These are phyloP conservation scores for Diplodia sapinea DNA, from an alignment of 2,329 filamentous ascomycete genomes.

Conservation along the genomic window DNA sequence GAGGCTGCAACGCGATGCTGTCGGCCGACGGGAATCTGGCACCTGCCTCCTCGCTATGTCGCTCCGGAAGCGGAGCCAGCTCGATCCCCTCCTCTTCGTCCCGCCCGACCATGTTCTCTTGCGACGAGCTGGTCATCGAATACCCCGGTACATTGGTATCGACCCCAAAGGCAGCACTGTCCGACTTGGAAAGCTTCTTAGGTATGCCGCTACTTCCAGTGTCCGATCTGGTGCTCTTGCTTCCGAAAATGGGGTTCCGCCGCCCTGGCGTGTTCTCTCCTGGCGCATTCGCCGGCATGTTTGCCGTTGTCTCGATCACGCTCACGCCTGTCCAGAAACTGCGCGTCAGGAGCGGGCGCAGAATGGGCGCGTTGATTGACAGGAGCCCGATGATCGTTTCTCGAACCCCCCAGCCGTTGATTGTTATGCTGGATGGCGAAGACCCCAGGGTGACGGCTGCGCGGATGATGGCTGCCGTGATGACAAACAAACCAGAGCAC, in stretches of 20 bases:
- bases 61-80: slow-evolving; percentile 5
- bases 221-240: slow-evolving; percentile 12
- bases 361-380: slow-evolving; percentile 47
- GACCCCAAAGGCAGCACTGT: slow-evolving; percentile 17
- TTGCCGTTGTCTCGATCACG: neutral
- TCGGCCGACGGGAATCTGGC: too few species aligned
- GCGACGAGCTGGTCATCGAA: slow-evolving; percentile 1
- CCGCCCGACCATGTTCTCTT: slow-evolving; percentile 5
- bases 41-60: neutral
- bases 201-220: neutral
- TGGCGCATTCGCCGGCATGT: neutral
- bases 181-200: slow-evolving; percentile 5
- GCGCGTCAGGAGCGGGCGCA: slow-evolving; percentile 41
- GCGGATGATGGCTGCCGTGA: slow-evolving; percentile 45
- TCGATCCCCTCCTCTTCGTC: slow-evolving; percentile 12
- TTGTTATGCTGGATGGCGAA: slow-evolving; percentile 41
- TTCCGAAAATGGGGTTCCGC: neutral
- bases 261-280: neutral
- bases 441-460: slow-evolving; percentile 41
- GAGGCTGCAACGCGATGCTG: neutral
- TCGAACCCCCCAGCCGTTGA: slow-evolving; percentile 48
- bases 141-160: slow-evolving; percentile 17
- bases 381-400: slow-evolving; percentile 48
- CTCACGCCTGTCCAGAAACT: slow-evolving; percentile 40
- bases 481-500: slow-evolving; percentile 46